These are phyloP conservation scores for Cyathus striatus DNA, from an alignment of 768 basidiomycete species.

Conservation along the genomic window DNA sequence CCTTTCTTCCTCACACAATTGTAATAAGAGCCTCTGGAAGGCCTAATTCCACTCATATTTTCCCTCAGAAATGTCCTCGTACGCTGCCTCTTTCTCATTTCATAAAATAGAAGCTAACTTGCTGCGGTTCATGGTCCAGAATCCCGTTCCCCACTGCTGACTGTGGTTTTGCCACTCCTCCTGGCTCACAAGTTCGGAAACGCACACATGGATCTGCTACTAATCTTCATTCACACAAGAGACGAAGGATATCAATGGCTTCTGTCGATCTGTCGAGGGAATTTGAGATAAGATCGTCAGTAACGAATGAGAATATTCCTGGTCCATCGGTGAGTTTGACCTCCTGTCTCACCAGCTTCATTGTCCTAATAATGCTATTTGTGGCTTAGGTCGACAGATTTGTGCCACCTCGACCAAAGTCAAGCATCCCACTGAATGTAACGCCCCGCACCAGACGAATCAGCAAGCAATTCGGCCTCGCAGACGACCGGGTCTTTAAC, in stretches of 20 bases:
- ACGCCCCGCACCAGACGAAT: conserved; percentile 69
- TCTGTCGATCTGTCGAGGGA: conserved; percentile 31
- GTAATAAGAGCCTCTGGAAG: no score
- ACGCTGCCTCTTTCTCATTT: no score
- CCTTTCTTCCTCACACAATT: no score
- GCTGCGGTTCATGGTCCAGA: no score
- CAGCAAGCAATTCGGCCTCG: conserved; percentile 55
- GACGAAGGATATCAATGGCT: conserved; percentile 34
- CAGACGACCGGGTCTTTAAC: conserved; percentile 50
- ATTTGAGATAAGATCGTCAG: conserved; percentile 11
- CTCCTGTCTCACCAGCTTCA: not conserved
- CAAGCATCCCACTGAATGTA: conserved; percentile 47
- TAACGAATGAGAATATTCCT: conserved; percentile 5
- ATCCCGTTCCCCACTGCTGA: not conserved
- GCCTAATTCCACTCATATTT: no score
- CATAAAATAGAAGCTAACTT: no score
- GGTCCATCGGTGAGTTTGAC: conserved; percentile 10
- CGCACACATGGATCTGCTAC: conserved; percentile 31
- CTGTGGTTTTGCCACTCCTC: not conserved
- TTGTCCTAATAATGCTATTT: not conserved
- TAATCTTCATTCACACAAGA: conserved; percentile 35
- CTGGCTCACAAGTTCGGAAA: conserved; percentile 12
- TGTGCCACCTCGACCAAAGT: conserved; percentile 47
- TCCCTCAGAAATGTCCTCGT: no score
- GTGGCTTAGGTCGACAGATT: conserved; percentile 52